A percentile compares a stretch with the other conserved stretches of the same genome.
phyloP scores from a whole-genome alignment of 2,329 filamentous ascomycete species.

The Colletotrichum gloeosporioides region DNA sequence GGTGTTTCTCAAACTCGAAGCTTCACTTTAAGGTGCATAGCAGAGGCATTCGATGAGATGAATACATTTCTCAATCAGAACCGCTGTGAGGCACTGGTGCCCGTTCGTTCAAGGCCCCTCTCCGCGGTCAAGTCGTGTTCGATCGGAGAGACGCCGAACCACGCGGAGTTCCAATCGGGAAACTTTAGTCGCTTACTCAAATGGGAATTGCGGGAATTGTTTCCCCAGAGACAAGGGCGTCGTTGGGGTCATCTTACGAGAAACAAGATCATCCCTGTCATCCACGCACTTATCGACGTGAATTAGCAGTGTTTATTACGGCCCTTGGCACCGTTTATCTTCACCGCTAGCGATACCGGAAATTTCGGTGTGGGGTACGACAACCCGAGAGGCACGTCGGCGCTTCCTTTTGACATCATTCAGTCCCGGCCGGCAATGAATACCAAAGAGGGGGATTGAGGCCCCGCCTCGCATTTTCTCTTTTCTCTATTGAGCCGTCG shows the following conservation, averaged over 20 bases:
- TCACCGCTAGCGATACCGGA: slow-evolving; percentile 17
- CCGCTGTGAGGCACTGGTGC: background rate
- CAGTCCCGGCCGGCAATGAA: background rate
- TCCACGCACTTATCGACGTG: background rate
- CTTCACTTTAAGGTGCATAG: background rate
- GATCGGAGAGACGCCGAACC: background rate
- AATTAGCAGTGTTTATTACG: background rate
- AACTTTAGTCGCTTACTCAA: slow-evolving; percentile 1
- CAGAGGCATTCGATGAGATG: background rate
- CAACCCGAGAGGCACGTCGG: slow-evolving; percentile 3
- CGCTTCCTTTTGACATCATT: slow-evolving; percentile 2
- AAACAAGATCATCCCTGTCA: slow-evolving; percentile 16
- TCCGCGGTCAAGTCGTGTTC: background rate
- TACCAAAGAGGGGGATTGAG: background rate
- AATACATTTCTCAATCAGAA: background rate
- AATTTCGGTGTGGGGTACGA: slow-evolving; percentile 12
- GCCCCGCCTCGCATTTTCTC: background rate
- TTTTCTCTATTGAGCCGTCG: background rate
- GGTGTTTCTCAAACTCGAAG: background rate
- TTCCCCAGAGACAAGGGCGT: background rate
- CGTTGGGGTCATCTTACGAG: background rate
- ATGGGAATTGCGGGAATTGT: background rate
- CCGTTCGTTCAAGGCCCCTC: background rate
- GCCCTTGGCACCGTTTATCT: slow-evolving; percentile 3
- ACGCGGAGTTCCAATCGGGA: background rate